Conservation (phyloP, 2,329 filamentous ascomycete genomes). For the Tolypocladium tropicale region DNA sequence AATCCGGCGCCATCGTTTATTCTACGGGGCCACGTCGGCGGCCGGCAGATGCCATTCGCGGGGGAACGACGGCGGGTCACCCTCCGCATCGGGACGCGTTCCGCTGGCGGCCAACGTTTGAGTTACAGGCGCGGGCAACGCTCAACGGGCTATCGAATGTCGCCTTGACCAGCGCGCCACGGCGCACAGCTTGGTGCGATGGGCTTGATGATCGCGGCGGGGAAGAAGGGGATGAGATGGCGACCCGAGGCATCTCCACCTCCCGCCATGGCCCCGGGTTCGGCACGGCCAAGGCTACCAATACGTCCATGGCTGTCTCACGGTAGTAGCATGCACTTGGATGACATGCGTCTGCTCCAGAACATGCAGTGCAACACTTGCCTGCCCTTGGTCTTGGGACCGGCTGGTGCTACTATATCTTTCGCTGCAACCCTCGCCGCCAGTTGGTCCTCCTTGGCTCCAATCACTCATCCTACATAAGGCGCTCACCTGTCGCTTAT, state of each 20-base stretch:
- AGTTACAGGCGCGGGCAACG: neutral
- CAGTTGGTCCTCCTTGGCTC: neutral
- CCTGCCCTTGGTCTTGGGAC: neutral
- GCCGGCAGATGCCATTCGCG: neutral
- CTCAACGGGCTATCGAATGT: neutral
- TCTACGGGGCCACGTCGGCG: neutral
- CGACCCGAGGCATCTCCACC: neutral
- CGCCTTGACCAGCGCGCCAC: neutral
- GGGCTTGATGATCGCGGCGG: neutral
- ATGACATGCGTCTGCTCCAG: neutral
- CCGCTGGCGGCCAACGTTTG: neutral
- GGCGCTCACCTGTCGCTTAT: neutral
- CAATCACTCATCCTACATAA: neutral
- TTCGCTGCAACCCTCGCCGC: neutral
- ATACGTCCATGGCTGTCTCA: neutral
- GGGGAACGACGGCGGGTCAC: neutral
- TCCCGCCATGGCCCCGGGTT: neutral
- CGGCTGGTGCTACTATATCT: neutral
- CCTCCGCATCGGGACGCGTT: neutral
- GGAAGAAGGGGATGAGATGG: neutral
- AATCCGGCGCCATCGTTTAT: neutral
- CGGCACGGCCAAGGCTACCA: neutral
- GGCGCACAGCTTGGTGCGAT: neutral
- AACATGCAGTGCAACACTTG: neutral
- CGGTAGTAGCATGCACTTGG: too few species aligned